Percentiles rank a stretch among this genome's conserved stretches.
phyloP scores from a whole-genome alignment of 2,329 filamentous ascomycete genomes.

The Alternaria sp. region DNA sequence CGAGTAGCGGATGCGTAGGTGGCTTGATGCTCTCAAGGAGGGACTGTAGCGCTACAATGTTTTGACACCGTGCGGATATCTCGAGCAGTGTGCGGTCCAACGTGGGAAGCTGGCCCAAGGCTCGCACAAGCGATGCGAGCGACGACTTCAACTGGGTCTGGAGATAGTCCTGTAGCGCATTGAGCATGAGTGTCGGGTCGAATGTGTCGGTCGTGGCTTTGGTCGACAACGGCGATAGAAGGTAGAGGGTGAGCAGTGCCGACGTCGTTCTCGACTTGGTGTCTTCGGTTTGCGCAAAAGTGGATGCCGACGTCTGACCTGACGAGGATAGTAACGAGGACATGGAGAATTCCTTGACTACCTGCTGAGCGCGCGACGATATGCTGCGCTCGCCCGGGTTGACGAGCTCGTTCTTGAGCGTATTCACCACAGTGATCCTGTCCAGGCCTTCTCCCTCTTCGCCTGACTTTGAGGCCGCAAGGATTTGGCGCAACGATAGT shows the following conservation, averaged over 20 bases:
- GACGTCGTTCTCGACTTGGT: slow-evolving; percentile 76
- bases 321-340: slow-evolving; percentile 60
- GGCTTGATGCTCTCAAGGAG: slow-evolving; percentile 74
- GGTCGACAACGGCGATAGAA: slow-evolving; percentile 74
- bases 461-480: slow-evolving; percentile 71
- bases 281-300: slow-evolving; percentile 73
- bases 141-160: slow-evolving; percentile 82
- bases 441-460: slow-evolving; percentile 81
- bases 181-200: slow-evolving; percentile 75
- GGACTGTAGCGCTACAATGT: slow-evolving; percentile 84
- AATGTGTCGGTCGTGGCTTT: slow-evolving; percentile 60
- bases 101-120: slow-evolving; percentile 79
- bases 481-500: slow-evolving; percentile 75
- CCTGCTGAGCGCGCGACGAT: slow-evolving; percentile 76
- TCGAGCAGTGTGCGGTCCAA: slow-evolving; percentile 84
- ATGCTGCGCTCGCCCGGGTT: slow-evolving; percentile 76
- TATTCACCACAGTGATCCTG: slow-evolving; percentile 74
- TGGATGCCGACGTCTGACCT: slow-evolving; percentile 51
- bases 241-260: slow-evolving; percentile 78
- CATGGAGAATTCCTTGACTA: slow-evolving; percentile 84
- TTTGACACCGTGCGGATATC: slow-evolving; percentile 84
- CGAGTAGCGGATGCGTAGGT: slow-evolving; percentile 72
- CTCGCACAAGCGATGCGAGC: slow-evolving; percentile 75
- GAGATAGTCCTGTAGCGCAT: slow-evolving; percentile 81
- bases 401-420: slow-evolving; percentile 73